phyloP scores from a whole-genome alignment of 495 filamentous ascomycete species.

The Penicillium lagena region DNA sequence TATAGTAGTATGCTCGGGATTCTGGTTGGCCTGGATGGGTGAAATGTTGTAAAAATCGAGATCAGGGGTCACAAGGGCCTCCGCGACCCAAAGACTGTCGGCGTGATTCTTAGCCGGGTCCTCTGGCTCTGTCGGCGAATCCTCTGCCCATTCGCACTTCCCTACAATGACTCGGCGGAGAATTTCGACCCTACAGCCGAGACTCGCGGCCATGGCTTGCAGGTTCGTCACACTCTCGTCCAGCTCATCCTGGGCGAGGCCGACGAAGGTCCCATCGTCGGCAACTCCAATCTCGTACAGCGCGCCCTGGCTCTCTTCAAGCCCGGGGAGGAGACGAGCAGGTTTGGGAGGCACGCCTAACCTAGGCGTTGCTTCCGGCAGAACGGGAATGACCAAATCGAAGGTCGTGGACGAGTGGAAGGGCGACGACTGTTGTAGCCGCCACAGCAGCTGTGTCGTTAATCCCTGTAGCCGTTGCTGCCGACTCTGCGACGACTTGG shows the following conservation, averaged over 20 bases:
- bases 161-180: slow-evolving; percentile 80
- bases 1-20: not conserved
- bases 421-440: slow-evolving; percentile 88
- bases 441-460: slow-evolving; percentile 92
- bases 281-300: slow-evolving; percentile 95
- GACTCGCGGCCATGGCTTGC: slow-evolving; percentile 79
- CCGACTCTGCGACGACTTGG: slow-evolving; percentile 44
- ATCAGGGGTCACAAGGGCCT: slow-evolving; percentile 69
- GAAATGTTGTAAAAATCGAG: slow-evolving; percentile 36
- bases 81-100: slow-evolving; percentile 77
- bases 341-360: slow-evolving; percentile 51
- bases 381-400: slow-evolving; percentile 62
- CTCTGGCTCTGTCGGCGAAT: slow-evolving; percentile 14
- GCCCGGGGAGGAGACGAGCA: slow-evolving; percentile 62
- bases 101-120: slow-evolving; percentile 19
- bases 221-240: slow-evolving; percentile 82
- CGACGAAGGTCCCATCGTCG: slow-evolving; percentile 88
- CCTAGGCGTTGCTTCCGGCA: slow-evolving; percentile 56
- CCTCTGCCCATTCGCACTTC: slow-evolving; percentile 70
- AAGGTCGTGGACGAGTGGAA: slow-evolving; percentile 73
- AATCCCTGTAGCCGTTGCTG: slow-evolving; percentile 83
- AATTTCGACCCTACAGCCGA: slow-evolving; percentile 85
- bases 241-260: slow-evolving; percentile 84
- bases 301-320: slow-evolving; percentile 89
- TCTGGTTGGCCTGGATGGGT: slow-evolving; percentile 2